Conservation (phyloP, 768 basidiomycete species). For the Austroboletus festivus region DNA sequence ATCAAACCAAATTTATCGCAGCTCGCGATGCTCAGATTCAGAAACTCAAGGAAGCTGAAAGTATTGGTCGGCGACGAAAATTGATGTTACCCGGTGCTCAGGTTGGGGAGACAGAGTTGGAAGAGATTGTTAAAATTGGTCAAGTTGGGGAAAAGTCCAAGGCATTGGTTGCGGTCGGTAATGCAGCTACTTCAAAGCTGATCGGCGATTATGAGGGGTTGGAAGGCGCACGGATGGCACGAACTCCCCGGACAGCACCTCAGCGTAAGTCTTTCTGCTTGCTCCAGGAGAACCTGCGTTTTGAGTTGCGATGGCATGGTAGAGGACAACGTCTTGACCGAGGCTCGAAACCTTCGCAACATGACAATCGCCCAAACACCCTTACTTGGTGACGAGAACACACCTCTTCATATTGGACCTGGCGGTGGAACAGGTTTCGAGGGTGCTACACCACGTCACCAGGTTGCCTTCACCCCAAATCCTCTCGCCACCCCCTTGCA, state of each 20-base stretch:
- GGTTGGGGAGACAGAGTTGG: conserved; percentile 90
- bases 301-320: conserved; percentile 9
- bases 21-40: conserved; percentile 97
- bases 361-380: conserved; percentile 93
- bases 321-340: conserved; percentile 95
- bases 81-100: conserved; percentile 85
- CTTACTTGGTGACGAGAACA: conserved; percentile 95
- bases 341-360: conserved; percentile 92
- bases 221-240: conserved; percentile 83
- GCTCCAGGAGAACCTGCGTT: conserved; percentile 1
- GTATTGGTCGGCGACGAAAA: conserved; percentile 83
- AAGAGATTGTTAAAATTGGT: conserved; percentile 98
- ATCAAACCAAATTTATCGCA: conserved; percentile 94
- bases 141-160: conserved; percentile 88
- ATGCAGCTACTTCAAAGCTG: conserved; percentile 79
- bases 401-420: conserved; percentile 73
- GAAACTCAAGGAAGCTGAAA: conserved; percentile 95
- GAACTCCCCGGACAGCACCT: conserved; percentile 92
- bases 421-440: conserved; percentile 91
- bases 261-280: conserved; percentile 63
- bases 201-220: conserved; percentile 91
- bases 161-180: conserved; percentile 76
- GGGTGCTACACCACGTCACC: conserved; percentile 90
- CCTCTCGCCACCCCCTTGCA: conserved; percentile 86
- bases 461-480: conserved; percentile 91